Evolutionary conservation across 345 rosid species (phyloP).

Genomic region (Salix brachista): DNA sequence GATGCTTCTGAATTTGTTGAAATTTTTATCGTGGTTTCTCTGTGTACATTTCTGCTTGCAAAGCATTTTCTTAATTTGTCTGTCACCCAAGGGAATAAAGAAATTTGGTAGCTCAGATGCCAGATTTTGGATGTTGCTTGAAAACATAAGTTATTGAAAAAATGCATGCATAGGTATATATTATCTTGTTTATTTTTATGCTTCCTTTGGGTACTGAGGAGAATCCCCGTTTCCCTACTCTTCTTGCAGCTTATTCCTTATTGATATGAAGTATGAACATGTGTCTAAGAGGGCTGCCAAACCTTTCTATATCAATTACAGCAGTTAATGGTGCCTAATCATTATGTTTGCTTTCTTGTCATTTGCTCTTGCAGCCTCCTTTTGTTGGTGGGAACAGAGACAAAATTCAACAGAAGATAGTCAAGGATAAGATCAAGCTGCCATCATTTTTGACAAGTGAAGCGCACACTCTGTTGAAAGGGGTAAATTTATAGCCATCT

Average conservation of each 20-base stretch:
- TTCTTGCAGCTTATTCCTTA: neutral
- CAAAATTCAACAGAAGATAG: conserved; percentile 72
- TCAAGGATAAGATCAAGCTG: conserved; percentile 77
- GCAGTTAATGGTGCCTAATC: neutral
- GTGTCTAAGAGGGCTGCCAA: neutral
- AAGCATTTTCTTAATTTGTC: neutral
- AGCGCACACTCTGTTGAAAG: conserved; percentile 77
- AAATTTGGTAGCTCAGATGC: neutral
- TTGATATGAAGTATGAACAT: neutral
- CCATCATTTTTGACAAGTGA: conserved; percentile 65
- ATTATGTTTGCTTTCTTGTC: neutral
- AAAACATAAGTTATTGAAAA: neutral
- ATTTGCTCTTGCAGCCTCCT: conserved; percentile 61
- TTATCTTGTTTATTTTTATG: neutral
- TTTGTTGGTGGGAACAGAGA: conserved; percentile 55
- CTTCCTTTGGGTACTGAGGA: neutral
- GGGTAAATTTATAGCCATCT: conserved; percentile 38
- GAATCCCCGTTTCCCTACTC: neutral
- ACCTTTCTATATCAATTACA: neutral
- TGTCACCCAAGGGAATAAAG: neutral
- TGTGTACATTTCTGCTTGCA: neutral
- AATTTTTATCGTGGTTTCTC: neutral
- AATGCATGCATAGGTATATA: neutral
- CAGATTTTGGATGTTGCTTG: neutral
- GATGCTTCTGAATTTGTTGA: neutral